Conservation (phyloP, 1,139 yeast species). For the Yamadazyma aaseri region DNA sequence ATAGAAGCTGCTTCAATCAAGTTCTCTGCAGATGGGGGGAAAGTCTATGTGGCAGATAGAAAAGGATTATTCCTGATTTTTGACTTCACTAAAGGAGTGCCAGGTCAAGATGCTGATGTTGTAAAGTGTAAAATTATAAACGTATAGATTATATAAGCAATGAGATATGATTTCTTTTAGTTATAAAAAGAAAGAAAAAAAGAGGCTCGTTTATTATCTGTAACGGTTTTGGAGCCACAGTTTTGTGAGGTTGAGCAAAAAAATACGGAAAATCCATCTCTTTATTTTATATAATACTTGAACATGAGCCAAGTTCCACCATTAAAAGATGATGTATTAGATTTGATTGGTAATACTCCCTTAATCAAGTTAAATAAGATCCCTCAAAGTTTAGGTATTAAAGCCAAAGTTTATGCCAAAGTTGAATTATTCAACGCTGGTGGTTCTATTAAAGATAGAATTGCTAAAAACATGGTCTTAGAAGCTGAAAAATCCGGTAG, state of each 20-base stretch:
- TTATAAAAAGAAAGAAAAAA: no score
- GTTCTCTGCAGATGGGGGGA: constrained; percentile 81
- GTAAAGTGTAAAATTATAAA: constrained; percentile 65
- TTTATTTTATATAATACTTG: background rate
- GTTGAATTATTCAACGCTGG: constrained; percentile 70
- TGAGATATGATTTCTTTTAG: no score
- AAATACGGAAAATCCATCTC: no score
- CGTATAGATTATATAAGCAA: constrained; percentile 11
- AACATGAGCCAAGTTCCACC: constrained; percentile 27
- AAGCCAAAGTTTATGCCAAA: constrained; percentile 59
- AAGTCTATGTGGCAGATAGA: constrained; percentile 71
- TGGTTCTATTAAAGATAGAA: constrained; percentile 70
- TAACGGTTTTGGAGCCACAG: constrained; percentile 1
- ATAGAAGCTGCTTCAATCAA: constrained; percentile 73
- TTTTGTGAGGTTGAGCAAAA: no score
- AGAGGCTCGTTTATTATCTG: background rate
- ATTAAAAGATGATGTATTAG: constrained; percentile 44
- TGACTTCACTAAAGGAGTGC: constrained; percentile 86
- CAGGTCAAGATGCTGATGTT: constrained; percentile 72
- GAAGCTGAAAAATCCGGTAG: constrained; percentile 79
- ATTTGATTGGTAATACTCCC: constrained; percentile 83
- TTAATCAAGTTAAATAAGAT: constrained; percentile 70
- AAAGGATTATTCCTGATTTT: constrained; percentile 76
- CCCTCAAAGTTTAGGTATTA: constrained; percentile 75
- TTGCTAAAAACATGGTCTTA: constrained; percentile 67